Evolutionary conservation across 2,329 filamentous ascomycete genomes (phyloP), one percentile per base, ranked within the genome.

Genomic region (Fusarium cicatricum): DNA sequence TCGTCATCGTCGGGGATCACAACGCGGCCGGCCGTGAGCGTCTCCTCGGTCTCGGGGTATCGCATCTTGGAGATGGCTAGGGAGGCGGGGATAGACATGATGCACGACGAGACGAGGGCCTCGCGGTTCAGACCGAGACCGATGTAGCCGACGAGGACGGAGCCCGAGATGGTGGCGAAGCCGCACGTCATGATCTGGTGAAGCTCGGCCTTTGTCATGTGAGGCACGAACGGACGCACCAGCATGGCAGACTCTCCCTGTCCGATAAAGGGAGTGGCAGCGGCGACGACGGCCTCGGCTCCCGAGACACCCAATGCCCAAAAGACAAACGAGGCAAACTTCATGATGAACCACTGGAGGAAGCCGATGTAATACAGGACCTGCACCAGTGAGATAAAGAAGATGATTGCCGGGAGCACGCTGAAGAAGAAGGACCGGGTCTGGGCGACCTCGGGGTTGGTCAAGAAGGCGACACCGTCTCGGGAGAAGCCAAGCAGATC

Each of bases 161-260:
- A 92, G 58, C 93, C 93, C 11, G 92, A 90, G 67, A 97, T 97
- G 40, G 93, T 97, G 19, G 93, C 92, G 67, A 96, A 96, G 59
- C 92, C 93, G 64, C 90, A 96, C 48, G 89, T 90, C 91, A 97
- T 92, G 74, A 97, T 83, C 77, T 97, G 92, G 75, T 97, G 93
- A 53, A 97, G 79, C 76, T 97, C 93, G 63, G 92, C 91, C 71
- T 88, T 83, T 59, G 93, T 97, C 70, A 97, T 84, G 74, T 95
- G 88, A 11, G 90, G 80, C 40, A 97, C 87, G 73, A 96, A 97
- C 1, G 92, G 92, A 49, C 88, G 87, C 75, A 97, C 92, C 70
- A 97, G 79, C 90, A 97, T 96, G 56, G 91, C 92, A 19, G 90
- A 95, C 81, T 97, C 93, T 70, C 93, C 92, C 78, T 96, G 92